These are phyloP conservation scores for Bombardia bombarda DNA, from an alignment of 495 filamentous ascomycete genomes.

Conservation along the genomic window DNA sequence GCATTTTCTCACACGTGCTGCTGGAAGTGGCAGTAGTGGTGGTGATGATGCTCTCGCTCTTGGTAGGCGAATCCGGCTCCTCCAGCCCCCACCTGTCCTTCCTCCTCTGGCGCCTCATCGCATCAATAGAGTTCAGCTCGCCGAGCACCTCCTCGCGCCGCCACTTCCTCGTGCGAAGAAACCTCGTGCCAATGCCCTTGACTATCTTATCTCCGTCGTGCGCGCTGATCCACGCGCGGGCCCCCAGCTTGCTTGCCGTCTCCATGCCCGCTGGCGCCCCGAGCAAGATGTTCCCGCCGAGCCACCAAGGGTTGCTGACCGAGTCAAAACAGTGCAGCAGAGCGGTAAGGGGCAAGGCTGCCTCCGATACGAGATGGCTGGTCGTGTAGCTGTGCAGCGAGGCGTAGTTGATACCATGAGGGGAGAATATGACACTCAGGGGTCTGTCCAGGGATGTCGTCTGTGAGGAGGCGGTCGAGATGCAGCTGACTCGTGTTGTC, in stretches of 20 bases:
- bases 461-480: slow-evolving; percentile 8
- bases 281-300: slow-evolving; percentile 53
- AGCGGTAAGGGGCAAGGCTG: slow-evolving; percentile 53
- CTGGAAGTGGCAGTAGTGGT: not conserved
- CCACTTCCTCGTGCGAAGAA: slow-evolving; percentile 40
- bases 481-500: not conserved
- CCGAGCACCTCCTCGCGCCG: slow-evolving; percentile 33
- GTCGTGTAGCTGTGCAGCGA: slow-evolving; percentile 45
- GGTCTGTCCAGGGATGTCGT: slow-evolving; percentile 14
- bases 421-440: slow-evolving; percentile 52
- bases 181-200: slow-evolving; percentile 41
- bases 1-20: not conserved
- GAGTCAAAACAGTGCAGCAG: slow-evolving; percentile 58
- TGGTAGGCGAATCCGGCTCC: not conserved
- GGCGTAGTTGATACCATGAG: slow-evolving; percentile 47
- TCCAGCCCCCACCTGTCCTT: not conserved
- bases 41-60: not conserved
- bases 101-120: not conserved
- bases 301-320: slow-evolving; percentile 53
- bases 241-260: slow-evolving; percentile 45
- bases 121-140: not conserved
- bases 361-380: slow-evolving; percentile 44
- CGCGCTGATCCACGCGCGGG: slow-evolving; percentile 54
- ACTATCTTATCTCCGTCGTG: slow-evolving; percentile 59
- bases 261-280: slow-evolving; percentile 51